Evolutionary conservation across 495 filamentous ascomycete genomes (phyloP), one percentile per base, ranked within the genome.

Genomic region (Aspergillus asperescens): DNA sequence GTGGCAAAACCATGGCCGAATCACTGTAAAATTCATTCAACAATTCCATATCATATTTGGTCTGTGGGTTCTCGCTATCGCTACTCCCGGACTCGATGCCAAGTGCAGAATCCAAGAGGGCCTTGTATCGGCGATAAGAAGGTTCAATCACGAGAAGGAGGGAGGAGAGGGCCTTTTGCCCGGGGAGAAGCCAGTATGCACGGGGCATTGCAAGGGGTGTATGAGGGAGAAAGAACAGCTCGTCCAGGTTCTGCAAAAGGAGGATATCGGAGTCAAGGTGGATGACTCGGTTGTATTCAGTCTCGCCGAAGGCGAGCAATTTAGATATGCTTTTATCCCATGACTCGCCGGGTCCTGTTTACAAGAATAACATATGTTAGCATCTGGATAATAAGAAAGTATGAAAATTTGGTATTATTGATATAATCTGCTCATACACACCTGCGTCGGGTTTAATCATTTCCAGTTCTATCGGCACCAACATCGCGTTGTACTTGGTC

Each of bases 1-100:
- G 89, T 3, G 89, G 89, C 0, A 95, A 72, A 10, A 93, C 79
- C 60, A 88, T 64, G 1, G 86, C 87, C 27, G 64, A 79, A 22
- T 84, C 75, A 0, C 68, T 75, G 49, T 87, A 91, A n/a, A 87
- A 77, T 1, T 71, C 61, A 58, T 92, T 91, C 32, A 92, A 61
- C 1, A 91, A 71, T 51, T 90, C 86, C 85, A 88, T 87, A 52
- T 89, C 83, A 42, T 81, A 87, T 38, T 59, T 59, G 20, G 74
- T 71, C 15, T 72, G 68, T n/a, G 40, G 56, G 50, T 34, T 59
- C 16, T 59, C 19, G 29, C 16, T 12, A 6, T 24, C 29, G 15
- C 19, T 32, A 18, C 44, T 5, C 2, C n/a, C 10, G 2, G 39
- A 1, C 13, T 27, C n/a, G 13, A 39, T 49, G 15, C 60, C 38